Evolutionary conservation across 2,329 filamentous ascomycete species (phyloP), one percentile per base, ranked within the genome.

Genomic region (Lithohypha guttulata): DNA sequence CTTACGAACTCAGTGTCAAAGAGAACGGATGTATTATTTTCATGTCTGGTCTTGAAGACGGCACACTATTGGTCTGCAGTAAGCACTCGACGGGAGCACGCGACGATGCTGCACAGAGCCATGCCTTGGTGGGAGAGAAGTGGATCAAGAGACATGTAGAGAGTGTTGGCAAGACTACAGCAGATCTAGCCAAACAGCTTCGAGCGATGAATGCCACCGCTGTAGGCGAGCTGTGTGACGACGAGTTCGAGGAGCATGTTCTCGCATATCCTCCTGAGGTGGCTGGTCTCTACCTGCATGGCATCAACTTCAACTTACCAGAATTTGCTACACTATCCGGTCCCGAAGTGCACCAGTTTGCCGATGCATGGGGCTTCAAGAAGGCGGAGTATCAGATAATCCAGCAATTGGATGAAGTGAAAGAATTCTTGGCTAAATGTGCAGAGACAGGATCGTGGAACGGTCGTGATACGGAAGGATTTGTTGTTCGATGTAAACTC

Each of bases 11-110:
- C 41, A 96, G 86, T 42, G 76, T 96, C 37, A 98, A 98, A 64
- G 91, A 98, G 62, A 98, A 98, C 54, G 91, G 91, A n/a, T 98
- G 91, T 61, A 98, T 98, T 60, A 95, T 98, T 51, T 98, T 98
- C 65, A 78, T 98, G 30, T 81, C 86, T 11, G 91, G 87, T 10
- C 69, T 98, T 15, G 84, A 93, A 53, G 87, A 95, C 53, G 87
- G 77, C 23, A 85, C 84, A 1, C 68, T 98, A 7, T 68, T 98
- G 6, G 87, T 98, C n/a, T 96, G 89, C 73, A 96, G 89, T 70
- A 98, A 98, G 58, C 91, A 98, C 59, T 96, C 91, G 1, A 96
- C 87, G 0, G 91, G 91, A 5, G 68, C 75, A 17, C 75, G 89
- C n/a, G 62, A 61, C 15, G 84, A 93, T 55, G 63, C 68, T 4